Evolutionary conservation across 2,329 filamentous ascomycete genomes (phyloP), one percentile per base, ranked within the genome.

Genomic region (Fusarium palustre): DNA sequence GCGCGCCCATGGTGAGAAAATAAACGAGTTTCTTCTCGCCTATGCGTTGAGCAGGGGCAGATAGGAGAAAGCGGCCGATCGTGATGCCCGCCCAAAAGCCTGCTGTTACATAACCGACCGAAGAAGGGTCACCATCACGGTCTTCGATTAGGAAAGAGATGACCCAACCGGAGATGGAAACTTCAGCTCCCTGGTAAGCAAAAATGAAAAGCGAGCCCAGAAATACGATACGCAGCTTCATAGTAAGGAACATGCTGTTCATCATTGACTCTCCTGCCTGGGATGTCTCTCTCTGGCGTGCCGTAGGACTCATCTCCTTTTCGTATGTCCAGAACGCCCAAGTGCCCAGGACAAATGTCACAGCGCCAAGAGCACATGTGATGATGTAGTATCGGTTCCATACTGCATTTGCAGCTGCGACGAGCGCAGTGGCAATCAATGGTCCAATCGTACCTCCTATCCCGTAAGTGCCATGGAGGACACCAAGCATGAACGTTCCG

Each of bases 151-250:
- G 82, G 81, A 94, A 97, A 4, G 91, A 93, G 66, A 95, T 93
- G 49, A 95, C 90, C 93, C 93, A 97, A 55, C 93, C 92, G 0
- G 91, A 92, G 68, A 95, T 92, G 60, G 90, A 90, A 18, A 97
- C 92, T 79, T 97, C 93, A 36, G 91, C 91, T 34, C 92, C 93
- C 79, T 96, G 92, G 78, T 97, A 97, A 28, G 90, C 88, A 77
- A 97, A 96, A 77, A 96, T 92, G 82, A 96, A 96, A 12, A 93
- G 78, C 0, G 92, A 90, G 5, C 92, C 92, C 0, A 96, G 84
- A 2, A 96, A 79, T 0, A 94, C 92, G 7, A 89, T 84, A 33
- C 87, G 76, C 81, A 83, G 74, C 79, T 82, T 79, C 76, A 86
- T 77, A 64, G 82, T 81, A 74, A 85, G 68, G 48, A 85, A 73